Percentiles rank a stretch among this genome's conserved stretches.
Evolutionary conservation across 1,139 yeast species (phyloP).

Genomic region (Suhomyces chickasaworum): DNA sequence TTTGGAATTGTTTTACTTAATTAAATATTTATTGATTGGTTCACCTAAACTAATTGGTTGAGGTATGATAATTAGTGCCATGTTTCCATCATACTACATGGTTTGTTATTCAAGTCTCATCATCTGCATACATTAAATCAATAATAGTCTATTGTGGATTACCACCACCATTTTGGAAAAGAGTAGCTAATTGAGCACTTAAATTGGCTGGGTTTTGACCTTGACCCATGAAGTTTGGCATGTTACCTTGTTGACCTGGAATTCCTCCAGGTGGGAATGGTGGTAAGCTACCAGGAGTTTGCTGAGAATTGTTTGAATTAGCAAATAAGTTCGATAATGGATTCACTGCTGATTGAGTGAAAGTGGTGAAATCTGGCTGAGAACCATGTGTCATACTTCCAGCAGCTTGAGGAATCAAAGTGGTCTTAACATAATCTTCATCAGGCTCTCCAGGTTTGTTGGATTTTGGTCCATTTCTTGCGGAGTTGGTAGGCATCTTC

Average conservation of each 20-base stretch:
- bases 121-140: not conserved
- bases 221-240: conserved; percentile 16
- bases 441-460: conserved; percentile 65
- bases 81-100: no score
- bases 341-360: conserved; percentile 43
- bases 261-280: conserved; percentile 21
- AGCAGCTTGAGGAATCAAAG: conserved; percentile 30
- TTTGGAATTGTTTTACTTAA: no score
- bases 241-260: conserved; percentile 15
- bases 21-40: not conserved
- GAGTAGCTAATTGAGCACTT: conserved; percentile 41
- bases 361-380: conserved; percentile 40
- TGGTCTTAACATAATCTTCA: conserved; percentile 46
- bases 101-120: no score
- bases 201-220: conserved; percentile 29
- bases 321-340: conserved; percentile 56
- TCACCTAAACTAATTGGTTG: no score
- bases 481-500: conserved; percentile 86
- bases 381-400: conserved; percentile 30
- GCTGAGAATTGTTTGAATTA: conserved; percentile 19
- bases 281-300: conserved; percentile 19
- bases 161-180: conserved; percentile 30
- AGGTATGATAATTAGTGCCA: no score
- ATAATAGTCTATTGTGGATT: conserved; percentile 7
- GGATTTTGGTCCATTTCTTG: conserved; percentile 82